Conservation (phyloP, 306 rosid genomes). For the Rubus idaeus region DNA sequence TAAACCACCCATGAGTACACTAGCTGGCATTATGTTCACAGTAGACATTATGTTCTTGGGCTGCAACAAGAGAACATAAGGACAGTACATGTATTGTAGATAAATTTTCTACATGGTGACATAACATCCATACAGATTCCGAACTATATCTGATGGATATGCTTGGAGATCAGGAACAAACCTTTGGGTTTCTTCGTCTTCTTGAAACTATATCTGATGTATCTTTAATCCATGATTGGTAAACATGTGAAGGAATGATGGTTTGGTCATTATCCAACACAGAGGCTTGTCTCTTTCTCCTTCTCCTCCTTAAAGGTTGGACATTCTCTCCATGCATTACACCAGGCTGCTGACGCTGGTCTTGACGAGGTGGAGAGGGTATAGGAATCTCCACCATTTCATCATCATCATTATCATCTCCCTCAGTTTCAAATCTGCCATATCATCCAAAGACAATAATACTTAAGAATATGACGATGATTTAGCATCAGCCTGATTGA, state of each 20-base stretch:
- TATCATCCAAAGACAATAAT: too few species aligned
- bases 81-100: background rate
- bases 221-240: constrained; percentile 78
- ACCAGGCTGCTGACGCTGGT: too few species aligned
- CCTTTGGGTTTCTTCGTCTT: constrained; percentile 70
- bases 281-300: constrained; percentile 32
- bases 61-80: constrained; percentile 36
- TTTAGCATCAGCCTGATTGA: too few species aligned
- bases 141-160: constrained; percentile 21
- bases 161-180: constrained; percentile 28
- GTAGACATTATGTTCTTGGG: constrained; percentile 34
- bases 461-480: too few species aligned
- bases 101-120: background rate
- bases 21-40: constrained; percentile 64
- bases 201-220: constrained; percentile 57
- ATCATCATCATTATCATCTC: too few species aligned
- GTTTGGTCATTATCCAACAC: constrained; percentile 73
- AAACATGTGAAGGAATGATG: constrained; percentile 60
- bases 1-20: constrained; percentile 50
- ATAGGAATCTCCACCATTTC: too few species aligned
- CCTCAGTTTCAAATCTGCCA: too few species aligned
- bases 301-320: constrained; percentile 51
- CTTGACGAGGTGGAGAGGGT: too few species aligned
- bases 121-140: background rate
- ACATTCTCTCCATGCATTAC: too few species aligned